phyloP scores from a whole-genome alignment of 371 early-diverging fungal species.

The Enterocytospora artemiae region DNA sequence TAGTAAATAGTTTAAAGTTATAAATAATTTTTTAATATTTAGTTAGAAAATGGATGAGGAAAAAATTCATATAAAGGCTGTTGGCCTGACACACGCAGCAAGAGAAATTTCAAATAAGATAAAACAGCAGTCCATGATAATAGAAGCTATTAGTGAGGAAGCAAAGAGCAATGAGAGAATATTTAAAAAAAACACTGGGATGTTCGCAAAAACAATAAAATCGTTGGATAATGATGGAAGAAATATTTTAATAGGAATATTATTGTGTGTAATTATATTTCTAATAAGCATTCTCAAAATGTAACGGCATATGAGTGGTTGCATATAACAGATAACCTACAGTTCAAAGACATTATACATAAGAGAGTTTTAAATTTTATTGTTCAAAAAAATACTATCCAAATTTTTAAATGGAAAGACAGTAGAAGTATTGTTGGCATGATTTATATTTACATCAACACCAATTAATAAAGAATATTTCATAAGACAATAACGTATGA shows the following conservation, averaged over 20 bases:
- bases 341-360: background rate
- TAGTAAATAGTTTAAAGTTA: background rate
- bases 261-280: background rate
- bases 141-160: background rate
- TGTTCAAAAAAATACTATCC: too few species aligned
- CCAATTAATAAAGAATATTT: too few species aligned
- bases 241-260: background rate
- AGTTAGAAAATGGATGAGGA: background rate
- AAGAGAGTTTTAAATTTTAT: slow-evolving; percentile 18
- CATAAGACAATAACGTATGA: too few species aligned
- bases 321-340: background rate
- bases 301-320: too few species aligned
- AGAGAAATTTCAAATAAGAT: background rate
- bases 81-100: background rate
- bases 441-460: too few species aligned
- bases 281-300: background rate
- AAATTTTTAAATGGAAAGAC: too few species aligned
- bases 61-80: background rate
- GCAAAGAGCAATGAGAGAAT: background rate
- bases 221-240: slow-evolving; percentile 1
- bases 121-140: background rate
- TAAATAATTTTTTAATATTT: background rate
- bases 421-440: too few species aligned
- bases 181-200: background rate
- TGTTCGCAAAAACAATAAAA: background rate